phyloP scores from a whole-genome alignment of 768 basidiomycete genomes.

The Multifurca ochricompacta region DNA sequence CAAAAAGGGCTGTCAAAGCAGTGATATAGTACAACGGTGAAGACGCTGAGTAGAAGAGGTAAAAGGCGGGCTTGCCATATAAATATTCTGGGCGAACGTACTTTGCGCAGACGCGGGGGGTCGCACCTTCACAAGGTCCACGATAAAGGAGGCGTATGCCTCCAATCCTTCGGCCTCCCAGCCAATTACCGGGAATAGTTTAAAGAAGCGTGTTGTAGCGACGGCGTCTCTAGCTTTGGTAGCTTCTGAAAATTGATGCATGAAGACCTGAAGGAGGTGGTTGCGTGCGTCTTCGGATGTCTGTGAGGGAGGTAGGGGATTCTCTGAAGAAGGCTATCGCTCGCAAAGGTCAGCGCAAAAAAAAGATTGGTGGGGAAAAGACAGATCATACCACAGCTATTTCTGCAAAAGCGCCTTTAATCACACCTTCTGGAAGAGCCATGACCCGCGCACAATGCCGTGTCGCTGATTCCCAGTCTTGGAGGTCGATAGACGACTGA shows the following conservation, averaged over 20 bases:
- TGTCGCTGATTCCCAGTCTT: constrained; percentile 95
- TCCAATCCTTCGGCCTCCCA: constrained; percentile 90
- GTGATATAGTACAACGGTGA: constrained; percentile 90
- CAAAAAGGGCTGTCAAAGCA: constrained; percentile 84
- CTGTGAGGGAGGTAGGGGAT: constrained; percentile 78
- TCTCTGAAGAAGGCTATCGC: constrained; percentile 79
- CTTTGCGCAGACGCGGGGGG: constrained; percentile 78
- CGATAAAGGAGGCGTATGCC: constrained; percentile 88
- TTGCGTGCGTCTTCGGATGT: constrained; percentile 71
- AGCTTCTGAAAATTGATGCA: constrained; percentile 72
- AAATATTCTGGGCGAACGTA: constrained; percentile 29
- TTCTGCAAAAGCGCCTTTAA: constrained; percentile 80
- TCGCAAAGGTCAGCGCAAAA: background rate
- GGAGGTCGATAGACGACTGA: constrained; percentile 55
- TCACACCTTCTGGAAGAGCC: constrained; percentile 69
- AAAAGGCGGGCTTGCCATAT: constrained; percentile 5
- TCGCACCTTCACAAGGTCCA: constrained; percentile 77
- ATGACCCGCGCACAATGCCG: constrained; percentile 88
- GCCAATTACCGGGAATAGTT: constrained; percentile 91
- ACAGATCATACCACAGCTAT: constrained; percentile 67
- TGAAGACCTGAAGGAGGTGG: constrained; percentile 69
- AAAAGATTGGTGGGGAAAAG: background rate
- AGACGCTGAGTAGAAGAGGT: constrained; percentile 48
- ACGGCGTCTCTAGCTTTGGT: constrained; percentile 76
- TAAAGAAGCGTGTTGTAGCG: constrained; percentile 90